Base-by-base conservation (phyloP, 768 basidiomycete species). In the Hemileccinum impolitum region DNA sequence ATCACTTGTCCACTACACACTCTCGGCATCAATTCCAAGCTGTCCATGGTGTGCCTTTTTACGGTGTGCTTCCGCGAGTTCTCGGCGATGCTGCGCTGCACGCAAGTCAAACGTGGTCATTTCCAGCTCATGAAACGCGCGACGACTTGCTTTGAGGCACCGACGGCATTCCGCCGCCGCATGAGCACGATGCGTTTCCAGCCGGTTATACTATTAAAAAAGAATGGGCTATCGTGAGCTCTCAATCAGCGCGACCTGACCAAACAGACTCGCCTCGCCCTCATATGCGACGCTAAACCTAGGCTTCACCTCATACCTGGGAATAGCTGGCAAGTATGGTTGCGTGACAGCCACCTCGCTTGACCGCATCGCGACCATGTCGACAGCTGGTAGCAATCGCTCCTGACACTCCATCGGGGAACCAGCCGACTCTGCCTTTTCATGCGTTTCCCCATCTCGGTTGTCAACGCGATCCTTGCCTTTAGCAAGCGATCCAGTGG, bases 41-140 rank as follows among this genome's bases (percentile, higher is more conserved):
- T 69, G 62, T n/a, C 86, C 86, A 34, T 67, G 68, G 18, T 76
- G 74, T 48, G 85, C 85, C 64, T 76, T 77, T 62, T 85, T 81
- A 49, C 84, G 65, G 54, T 84, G 84, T 54, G 56, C 56, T 47
- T 79, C 79, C 19, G 84, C 80, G 17, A 81, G 70, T 55, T 72
- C 76, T 46, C 84, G 76, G 45, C 84, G 75, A 45, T 70, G 69
- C 69, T 81, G 80, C 15, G 80, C 80, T 34, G 75, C 75, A 47
- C 75, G 74, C 48, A 86, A 62, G 50, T 90, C 87, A 32, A 87
- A 69, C 34, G 69, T 70, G 28, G 81, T 71, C 58, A 80, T 67
- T 18, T 85, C 82, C 10, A 85, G 65, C 56, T 89, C 87, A 41
- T 82, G 78, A 36, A 80, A 59, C 15, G 81, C 81, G 15, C 79